These are phyloP conservation scores for Acacia pycnantha DNA, from an alignment of 331 rosid genomes.

Conservation along the genomic window DNA sequence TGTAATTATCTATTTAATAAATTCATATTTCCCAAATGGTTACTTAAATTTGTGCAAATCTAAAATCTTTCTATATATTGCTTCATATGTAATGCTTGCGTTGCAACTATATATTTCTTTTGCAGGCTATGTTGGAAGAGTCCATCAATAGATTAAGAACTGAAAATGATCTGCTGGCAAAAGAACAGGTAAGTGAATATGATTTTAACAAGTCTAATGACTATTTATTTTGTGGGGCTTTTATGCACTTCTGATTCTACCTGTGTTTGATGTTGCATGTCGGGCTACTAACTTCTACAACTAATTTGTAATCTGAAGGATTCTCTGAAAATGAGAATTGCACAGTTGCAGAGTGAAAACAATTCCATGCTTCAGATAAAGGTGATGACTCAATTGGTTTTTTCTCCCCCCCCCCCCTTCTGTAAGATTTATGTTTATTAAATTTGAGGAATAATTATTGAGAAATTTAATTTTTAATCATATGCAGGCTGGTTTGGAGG, in stretches of 20 bases:
- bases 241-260: not conserved
- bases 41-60: not conserved
- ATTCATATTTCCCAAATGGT: not conserved
- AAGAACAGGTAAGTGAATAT: conserved; percentile 24
- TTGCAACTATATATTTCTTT: conserved; percentile 24
- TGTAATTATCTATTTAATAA: not conserved
- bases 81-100: conserved; percentile 16
- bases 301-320: conserved; percentile 48
- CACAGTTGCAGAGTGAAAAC: conserved; percentile 51
- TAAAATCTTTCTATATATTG: not conserved
- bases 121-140: conserved; percentile 58
- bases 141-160: conserved; percentile 30
- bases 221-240: not conserved
- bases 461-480: conserved; percentile 29
- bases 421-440: not conserved
- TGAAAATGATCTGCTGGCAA: conserved; percentile 21
- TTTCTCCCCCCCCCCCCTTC: not conserved
- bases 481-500: conserved; percentile 56
- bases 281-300: conserved; percentile 6
- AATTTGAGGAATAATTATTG: conserved; percentile 23
- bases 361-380: conserved; percentile 57
- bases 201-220: conserved; percentile 19
- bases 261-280: conserved; percentile 19
- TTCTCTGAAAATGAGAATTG: conserved; percentile 53
- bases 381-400: conserved; percentile 36